Evolutionary conservation across 345 rosid species (phyloP).

Genomic region (Rhodamnia argentea): DNA sequence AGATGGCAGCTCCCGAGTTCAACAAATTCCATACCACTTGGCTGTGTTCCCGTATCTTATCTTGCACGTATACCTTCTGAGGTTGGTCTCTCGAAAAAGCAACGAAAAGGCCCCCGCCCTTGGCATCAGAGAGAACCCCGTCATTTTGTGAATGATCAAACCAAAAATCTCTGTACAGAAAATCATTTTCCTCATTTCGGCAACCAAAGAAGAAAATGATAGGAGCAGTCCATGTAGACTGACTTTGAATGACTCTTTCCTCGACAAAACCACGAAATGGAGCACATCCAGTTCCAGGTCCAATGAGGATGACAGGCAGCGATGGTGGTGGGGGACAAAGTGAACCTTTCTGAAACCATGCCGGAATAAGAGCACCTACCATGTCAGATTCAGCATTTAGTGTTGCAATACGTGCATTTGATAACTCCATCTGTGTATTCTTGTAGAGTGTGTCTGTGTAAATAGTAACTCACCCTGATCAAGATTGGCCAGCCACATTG

Average conservation of each 20-base stretch:
- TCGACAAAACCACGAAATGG: slow-evolving; percentile 88
- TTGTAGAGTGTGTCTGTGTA: neutral
- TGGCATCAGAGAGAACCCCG: slow-evolving; percentile 62
- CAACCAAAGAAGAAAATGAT: slow-evolving; percentile 83
- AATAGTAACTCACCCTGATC: slow-evolving; percentile 32
- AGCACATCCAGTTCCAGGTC: slow-evolving; percentile 98
- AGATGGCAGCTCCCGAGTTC: slow-evolving; percentile 52
- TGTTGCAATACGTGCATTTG: neutral
- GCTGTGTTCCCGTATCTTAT: slow-evolving; percentile 61
- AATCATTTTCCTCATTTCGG: slow-evolving; percentile 65
- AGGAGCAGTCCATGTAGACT: slow-evolving; percentile 40
- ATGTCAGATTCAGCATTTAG: slow-evolving; percentile 3
- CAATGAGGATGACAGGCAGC: slow-evolving; percentile 69
- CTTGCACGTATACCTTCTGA: slow-evolving; percentile 84
- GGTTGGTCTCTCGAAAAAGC: slow-evolving; percentile 95
- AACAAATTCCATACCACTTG: slow-evolving; percentile 53
- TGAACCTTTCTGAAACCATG: slow-evolving; percentile 74
- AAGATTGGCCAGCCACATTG: slow-evolving; percentile 76
- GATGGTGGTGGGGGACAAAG: slow-evolving; percentile 68
- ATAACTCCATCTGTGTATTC: neutral
- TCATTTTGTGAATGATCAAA: slow-evolving; percentile 32
- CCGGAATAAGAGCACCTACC: slow-evolving; percentile 53
- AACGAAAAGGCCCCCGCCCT: slow-evolving; percentile 72
- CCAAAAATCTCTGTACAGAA: slow-evolving; percentile 75
- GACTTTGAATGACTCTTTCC: slow-evolving; percentile 58